phyloP scores from a whole-genome alignment of 106 monocot species.

The Dioscorea zingiberensis region DNA sequence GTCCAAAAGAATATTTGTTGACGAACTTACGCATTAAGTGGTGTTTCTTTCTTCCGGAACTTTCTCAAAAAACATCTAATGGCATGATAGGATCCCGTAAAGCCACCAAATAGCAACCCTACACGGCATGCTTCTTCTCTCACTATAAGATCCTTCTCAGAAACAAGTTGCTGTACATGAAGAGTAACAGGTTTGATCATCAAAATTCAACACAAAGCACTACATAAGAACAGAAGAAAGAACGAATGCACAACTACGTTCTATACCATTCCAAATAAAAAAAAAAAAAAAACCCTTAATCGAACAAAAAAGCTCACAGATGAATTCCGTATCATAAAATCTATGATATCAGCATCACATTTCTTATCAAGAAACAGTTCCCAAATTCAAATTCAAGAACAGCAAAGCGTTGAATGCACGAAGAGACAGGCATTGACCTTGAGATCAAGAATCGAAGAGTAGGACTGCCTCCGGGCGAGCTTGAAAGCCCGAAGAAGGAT shows the following conservation, averaged over 20 bases:
- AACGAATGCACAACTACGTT: background rate
- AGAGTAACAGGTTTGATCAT: slow-evolving; percentile 13
- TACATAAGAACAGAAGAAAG: background rate
- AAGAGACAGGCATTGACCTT: slow-evolving; percentile 33
- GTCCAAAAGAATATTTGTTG: background rate
- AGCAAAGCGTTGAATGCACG: background rate
- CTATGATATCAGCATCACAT: too few relatives aligned
- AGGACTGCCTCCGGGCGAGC: slow-evolving; percentile 76
- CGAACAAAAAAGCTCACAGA: too few relatives aligned
- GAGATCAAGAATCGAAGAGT: slow-evolving; percentile 84
- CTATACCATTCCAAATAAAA: background rate
- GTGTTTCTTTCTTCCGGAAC: slow-evolving; percentile 82
- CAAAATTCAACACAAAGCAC: background rate
- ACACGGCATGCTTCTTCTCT: slow-evolving; percentile 99
- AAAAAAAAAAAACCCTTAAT: background rate
- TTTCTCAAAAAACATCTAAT: slow-evolving; percentile 84
- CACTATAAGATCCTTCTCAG: slow-evolving; percentile 97
- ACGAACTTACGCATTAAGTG: slow-evolving; percentile 85
- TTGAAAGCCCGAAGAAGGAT: slow-evolving; percentile 96
- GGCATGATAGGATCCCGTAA: slow-evolving; percentile 97
- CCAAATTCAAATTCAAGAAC: background rate
- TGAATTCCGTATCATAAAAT: background rate
- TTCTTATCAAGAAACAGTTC: too few relatives aligned
- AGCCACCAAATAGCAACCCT: slow-evolving; percentile 97
- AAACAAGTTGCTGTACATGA: slow-evolving; percentile 91